Conservation (phyloP, 75 land plant species). For the Selaginella moellendorffii region DNA sequence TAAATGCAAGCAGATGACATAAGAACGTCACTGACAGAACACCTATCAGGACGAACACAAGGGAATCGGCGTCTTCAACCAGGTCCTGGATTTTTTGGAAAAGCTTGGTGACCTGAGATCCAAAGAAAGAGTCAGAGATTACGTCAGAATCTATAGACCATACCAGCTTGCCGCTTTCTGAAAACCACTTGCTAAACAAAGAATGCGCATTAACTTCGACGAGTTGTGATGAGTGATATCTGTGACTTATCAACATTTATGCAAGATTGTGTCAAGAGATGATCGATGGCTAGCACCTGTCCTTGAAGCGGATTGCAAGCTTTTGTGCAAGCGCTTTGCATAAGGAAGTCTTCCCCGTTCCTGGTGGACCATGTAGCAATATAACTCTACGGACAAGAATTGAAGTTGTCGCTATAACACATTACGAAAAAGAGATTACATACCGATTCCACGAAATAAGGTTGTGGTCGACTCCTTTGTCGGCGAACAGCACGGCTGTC, state of each 20-base stretch:
- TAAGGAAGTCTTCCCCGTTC: slow-evolving; percentile 90
- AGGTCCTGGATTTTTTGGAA: slow-evolving; percentile 82
- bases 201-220: slow-evolving; percentile 97
- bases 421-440: no score
- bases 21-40: not conserved
- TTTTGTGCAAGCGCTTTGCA: slow-evolving; percentile 93
- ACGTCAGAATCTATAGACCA: slow-evolving; percentile 6
- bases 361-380: slow-evolving; percentile 93
- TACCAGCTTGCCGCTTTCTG: slow-evolving; percentile 98
- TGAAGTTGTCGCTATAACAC: no score
- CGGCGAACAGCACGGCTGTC: slow-evolving; percentile 77
- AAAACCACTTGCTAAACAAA: slow-evolving; percentile 96
- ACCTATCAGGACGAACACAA: slow-evolving; percentile 90
- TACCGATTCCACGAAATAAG: slow-evolving; percentile 92
- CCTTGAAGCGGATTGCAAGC: slow-evolving; percentile 58
- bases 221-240: slow-evolving; percentile 59
- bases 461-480: slow-evolving; percentile 64
- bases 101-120: slow-evolving; percentile 64
- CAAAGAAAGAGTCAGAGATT: no score
- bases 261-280: no score
- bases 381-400: slow-evolving; percentile 69
- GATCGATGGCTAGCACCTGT: slow-evolving; percentile 45
- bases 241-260: no score
- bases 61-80: slow-evolving; percentile 67
- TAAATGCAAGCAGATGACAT: not conserved